Conservation (phyloP, 2,329 filamentous ascomycete species). For the Aspergillus japonicus region DNA sequence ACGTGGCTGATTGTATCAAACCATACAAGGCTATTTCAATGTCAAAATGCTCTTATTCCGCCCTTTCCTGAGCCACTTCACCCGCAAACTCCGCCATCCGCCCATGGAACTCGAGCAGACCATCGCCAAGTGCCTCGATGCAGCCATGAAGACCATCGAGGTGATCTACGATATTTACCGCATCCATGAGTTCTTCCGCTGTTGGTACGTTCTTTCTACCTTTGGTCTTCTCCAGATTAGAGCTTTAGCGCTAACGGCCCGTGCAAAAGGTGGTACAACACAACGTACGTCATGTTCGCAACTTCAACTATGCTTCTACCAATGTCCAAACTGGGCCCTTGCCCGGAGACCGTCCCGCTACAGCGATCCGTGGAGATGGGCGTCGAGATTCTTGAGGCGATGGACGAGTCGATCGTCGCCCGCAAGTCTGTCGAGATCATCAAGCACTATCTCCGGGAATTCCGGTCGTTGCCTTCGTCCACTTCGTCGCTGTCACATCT, state of each 20-base stretch:
- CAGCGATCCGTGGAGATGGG: slow-evolving; percentile 37
- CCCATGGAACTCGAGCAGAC: slow-evolving; percentile 30
- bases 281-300: slow-evolving; percentile 44
- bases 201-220: slow-evolving; percentile 32
- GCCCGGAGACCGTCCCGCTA: slow-evolving; percentile 28
- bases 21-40: slow-evolving; percentile 38
- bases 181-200: slow-evolving; percentile 43
- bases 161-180: slow-evolving; percentile 42
- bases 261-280: slow-evolving; percentile 42
- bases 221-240: background rate
- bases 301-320: slow-evolving; percentile 39
- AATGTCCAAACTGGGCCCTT: slow-evolving; percentile 32
- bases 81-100: slow-evolving; percentile 27
- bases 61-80: slow-evolving; percentile 36
- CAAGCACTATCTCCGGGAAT: slow-evolving; percentile 33
- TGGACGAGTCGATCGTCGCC: slow-evolving; percentile 44
- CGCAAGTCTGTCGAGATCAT: slow-evolving; percentile 41
- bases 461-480: slow-evolving; percentile 15
- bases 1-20: background rate
- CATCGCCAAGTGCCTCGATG: slow-evolving; percentile 39
- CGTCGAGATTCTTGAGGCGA: slow-evolving; percentile 42
- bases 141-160: slow-evolving; percentile 41
- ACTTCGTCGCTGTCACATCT: background rate
- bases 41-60: slow-evolving; percentile 43
- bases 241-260: background rate